Evolutionary conservation across 2,329 filamentous ascomycete genomes (phyloP), one percentile per base, ranked within the genome.

Genomic region (Coniella vitis): DNA sequence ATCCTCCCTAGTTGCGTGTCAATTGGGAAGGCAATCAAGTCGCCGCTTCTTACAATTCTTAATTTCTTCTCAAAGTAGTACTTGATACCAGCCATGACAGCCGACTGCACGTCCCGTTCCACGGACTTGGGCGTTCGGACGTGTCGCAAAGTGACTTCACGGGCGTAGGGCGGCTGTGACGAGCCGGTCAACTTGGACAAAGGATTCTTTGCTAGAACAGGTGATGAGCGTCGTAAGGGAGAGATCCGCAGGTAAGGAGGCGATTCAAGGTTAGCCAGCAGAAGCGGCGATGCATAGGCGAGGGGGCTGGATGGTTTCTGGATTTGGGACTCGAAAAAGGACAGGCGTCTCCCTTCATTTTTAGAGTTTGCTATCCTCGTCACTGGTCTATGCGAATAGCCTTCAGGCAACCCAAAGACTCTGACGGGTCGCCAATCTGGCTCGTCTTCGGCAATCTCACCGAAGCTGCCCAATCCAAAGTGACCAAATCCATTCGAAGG

Each of bases 101-200:
- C 87, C 7, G 88, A 87, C 61, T 97, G 90, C 9, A 95, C 78
- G 2, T 86, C 78, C 39, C 88, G 78, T 60, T 97, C 91, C 3
- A 87, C 90, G 1, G 90, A 91, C 7, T 93, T 73, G 0, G 93
- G 93, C 0, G 90, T 95, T 10, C 90, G 84, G 37, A 98, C 81
- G 58, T 95, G 93, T 40, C 91, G 78, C 36, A 98, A 73, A 0
- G 87, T 94, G 46, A 97, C 87, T 60, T 96, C 90, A 56, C 74
- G 76, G 42, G 73, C 83, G 60, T 72, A 81, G 16, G 72, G 83
- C 22, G 76, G 83, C 56, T 67, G 78, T 45, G 73, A 74, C 12
- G 74, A 70, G 47, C 71, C 71, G 2, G 75, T 74, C 38, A 81
- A 75, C 48, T 79, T 79, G 7, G 75, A 69, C n/a, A 76, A 72